Evolutionary conservation across 441 rosid species (phyloP).

Genomic region (Gossypium trilobum): DNA sequence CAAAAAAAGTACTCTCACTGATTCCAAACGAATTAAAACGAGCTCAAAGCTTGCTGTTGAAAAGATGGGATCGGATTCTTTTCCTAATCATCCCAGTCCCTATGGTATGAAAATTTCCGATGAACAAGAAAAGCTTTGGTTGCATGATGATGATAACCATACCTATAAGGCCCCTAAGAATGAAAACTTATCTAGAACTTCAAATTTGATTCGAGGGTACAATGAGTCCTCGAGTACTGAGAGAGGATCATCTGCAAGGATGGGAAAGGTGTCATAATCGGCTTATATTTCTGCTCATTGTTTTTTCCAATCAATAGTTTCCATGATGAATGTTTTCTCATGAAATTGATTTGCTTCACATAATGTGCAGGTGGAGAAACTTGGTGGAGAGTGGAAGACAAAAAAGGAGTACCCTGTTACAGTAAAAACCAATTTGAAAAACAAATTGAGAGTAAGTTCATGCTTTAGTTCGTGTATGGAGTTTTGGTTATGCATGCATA

Average conservation of each 20-base stretch:
- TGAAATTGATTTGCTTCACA: constrained; percentile 14
- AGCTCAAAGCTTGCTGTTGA: constrained; percentile 38
- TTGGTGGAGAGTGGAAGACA: constrained; percentile 31
- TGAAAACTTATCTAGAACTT: constrained; percentile 33
- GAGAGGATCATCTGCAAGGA: constrained; percentile 34
- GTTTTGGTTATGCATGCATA: background rate
- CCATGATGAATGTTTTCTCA: background rate
- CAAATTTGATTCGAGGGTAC: constrained; percentile 29
- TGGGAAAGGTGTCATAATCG: constrained; percentile 30
- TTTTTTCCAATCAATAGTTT: background rate
- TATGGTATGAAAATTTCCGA: constrained; percentile 22
- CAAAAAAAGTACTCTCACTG: constrained; percentile 30
- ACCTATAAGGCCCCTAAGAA: constrained; percentile 31
- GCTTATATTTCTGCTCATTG: background rate
- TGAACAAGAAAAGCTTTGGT: constrained; percentile 27
- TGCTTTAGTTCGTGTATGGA: constrained; percentile 9
- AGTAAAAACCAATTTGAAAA: constrained; percentile 24
- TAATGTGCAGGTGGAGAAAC: constrained; percentile 37
- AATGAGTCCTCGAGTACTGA: constrained; percentile 31
- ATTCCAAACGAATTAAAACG: constrained; percentile 31
- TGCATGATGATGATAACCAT: constrained; percentile 25
- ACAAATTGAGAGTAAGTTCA: constrained; percentile 44
- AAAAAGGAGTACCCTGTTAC: constrained; percentile 26
- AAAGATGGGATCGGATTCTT: constrained; percentile 35
- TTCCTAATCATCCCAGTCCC: constrained; percentile 25